Evolutionary conservation across 768 basidiomycete genomes (phyloP), one percentile per base, ranked within the genome.

Genomic region (Leccinum incarnatum): DNA sequence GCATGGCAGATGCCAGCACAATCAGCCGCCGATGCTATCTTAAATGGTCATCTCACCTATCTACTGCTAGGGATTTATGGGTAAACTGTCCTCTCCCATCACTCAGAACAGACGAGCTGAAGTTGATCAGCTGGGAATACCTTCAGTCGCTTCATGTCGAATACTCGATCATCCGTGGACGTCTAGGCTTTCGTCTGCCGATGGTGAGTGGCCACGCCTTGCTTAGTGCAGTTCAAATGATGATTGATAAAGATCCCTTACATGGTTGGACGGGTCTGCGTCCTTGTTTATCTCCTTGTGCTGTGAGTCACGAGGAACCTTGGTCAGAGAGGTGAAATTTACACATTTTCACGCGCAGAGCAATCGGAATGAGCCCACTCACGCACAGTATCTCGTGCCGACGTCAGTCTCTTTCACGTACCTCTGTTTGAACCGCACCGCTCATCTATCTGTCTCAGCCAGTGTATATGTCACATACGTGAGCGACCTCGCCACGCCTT

Each of bases 111-210:
- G 37, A 4, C 21, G 2, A 5, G 34, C 55, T 57, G 2, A 57
- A 34, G 2, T 19, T 29, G 1, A 52, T 25, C 46, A 71, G 69
- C 8, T 71, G 69, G 69, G 62, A 68, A 40, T 71, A 68, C 25
- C 0, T 64, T 1, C 54, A 51, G n/a, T 61, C 70, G 4, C 42
- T 55, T 6, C 37, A 45, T 9, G 29, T 72, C 2, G 69, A 70
- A 61, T 59, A 19, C 4, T 57, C 48, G 0, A 15, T 70, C 36
- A 25, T 70, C 37, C 48, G 49, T n/a, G 45, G 61, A 3, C 63
- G 57, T 30, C 14, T 65, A 5, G 2, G 61, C 15, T 63, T 69
- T 15, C 67, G 54, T n/a, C 58, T 46, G 57, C 23, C 62, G 2
- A 27, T 71, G 46, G 70, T 71, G 48, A 69, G 67, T 11, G 54